These are phyloP conservation scores for Colletotrichum nymphaeae DNA, from an alignment of 2,329 filamentous ascomycete species.

Conservation along the genomic window DNA sequence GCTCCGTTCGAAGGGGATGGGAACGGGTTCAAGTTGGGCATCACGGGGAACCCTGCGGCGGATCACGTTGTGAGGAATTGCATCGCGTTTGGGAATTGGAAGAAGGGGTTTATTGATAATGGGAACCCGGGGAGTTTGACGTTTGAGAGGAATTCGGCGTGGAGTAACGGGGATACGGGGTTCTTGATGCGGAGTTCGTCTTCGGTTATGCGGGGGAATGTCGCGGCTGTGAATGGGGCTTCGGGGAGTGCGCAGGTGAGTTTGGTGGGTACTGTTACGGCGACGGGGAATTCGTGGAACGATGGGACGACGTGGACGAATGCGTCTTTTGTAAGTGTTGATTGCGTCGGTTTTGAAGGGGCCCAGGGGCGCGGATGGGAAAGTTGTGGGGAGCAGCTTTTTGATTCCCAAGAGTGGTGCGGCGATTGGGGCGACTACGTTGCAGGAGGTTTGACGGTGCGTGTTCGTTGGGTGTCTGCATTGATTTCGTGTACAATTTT, in stretches of 20 bases:
- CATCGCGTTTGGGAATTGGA: slow-evolving; percentile 54
- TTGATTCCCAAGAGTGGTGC: slow-evolving; percentile 49
- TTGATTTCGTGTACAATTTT: not conserved
- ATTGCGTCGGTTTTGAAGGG: slow-evolving; percentile 48
- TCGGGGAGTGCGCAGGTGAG: slow-evolving; percentile 37
- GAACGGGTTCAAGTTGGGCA: slow-evolving; percentile 59
- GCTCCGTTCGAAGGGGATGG: slow-evolving; percentile 56
- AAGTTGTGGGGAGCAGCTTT: slow-evolving; percentile 52
- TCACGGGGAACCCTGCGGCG: slow-evolving; percentile 50
- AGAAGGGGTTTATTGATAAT: slow-evolving; percentile 59
- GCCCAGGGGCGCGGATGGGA: slow-evolving; percentile 47
- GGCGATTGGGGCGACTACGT: slow-evolving; percentile 51
- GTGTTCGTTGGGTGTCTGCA: not conserved
- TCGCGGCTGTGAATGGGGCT: slow-evolving; percentile 50
- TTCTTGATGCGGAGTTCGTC: slow-evolving; percentile 51
- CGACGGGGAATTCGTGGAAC: slow-evolving; percentile 55
- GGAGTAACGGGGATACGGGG: slow-evolving; percentile 56
- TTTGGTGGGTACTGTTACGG: slow-evolving; percentile 39
- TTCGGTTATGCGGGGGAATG: slow-evolving; percentile 50
- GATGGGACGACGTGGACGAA: slow-evolving; percentile 49
- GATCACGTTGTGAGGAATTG: slow-evolving; percentile 56
- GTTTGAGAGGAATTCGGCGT: slow-evolving; percentile 56
- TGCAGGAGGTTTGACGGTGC: not conserved
- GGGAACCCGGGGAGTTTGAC: slow-evolving; percentile 53
- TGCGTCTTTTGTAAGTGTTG: slow-evolving; percentile 50